Evolutionary conservation across 2,329 filamentous ascomycete species (phyloP), one percentile per base, ranked within the genome.

Genomic region (Penicillium sp.): DNA sequence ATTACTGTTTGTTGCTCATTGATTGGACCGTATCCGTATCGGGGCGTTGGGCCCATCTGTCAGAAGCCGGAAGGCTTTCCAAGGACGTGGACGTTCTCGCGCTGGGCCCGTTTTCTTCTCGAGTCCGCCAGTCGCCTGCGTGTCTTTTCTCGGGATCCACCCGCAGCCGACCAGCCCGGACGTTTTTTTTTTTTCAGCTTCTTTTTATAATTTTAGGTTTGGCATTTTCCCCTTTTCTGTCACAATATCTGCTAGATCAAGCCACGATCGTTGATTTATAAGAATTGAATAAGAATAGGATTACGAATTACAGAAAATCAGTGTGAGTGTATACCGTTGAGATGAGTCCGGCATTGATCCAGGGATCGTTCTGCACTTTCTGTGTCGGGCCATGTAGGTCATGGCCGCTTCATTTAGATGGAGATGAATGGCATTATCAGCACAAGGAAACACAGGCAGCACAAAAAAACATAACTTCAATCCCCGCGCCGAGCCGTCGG

Each of bases 401-500:
- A 1, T 19, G 33, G n/a, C 30, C 42, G 55, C 38, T 38, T 16
- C 13, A 43, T n/a, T 11, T 26, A 11, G n/a, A 30, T 28, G 35
- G 33, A 49, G 13, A 57, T 28, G 49, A 11, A 22, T 28, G 40
- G 37, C 33, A 43, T 38, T 38, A 2, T 3, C 10, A 52, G 49
- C 13, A 43, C n/a, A 33, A 35, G 35, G 35, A 22, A 28, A 8
- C 52, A 52, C n/a, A 52, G 3, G 6, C 10, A 52, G 49, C 13
- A 43, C n/a, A 33, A 35, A 51, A 51, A 22, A 28, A 8, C 52
- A 52, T 22, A 53, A 48, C 26, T 22, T 22, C 52, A 52, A 54
- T 14, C 26, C 37, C 54, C 52, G 55, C 26, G 26, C 59, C 59
- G 52, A 48, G 49, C 53, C 56, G 53, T 60, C 60, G 62, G 60